Evolutionary conservation across 768 basidiomycete genomes (phyloP).

Genomic region (Tricholoma terreum): DNA sequence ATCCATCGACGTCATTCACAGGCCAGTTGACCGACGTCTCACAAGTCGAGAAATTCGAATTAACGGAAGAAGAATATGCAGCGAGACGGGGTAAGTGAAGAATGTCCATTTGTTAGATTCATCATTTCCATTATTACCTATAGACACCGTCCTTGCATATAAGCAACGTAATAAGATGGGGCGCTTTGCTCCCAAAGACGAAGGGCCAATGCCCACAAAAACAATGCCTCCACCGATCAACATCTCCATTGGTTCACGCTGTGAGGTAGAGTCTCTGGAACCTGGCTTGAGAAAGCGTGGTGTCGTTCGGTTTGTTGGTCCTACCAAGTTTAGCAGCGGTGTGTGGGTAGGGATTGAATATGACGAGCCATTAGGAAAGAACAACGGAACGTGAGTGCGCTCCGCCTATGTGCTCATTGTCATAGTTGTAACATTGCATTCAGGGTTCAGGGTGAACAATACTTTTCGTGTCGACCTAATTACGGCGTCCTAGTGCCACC

Average conservation of each 20-base stretch:
- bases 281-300: slow-evolving; percentile 76
- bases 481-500: slow-evolving; percentile 87
- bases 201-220: slow-evolving; percentile 20
- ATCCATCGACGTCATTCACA: slow-evolving; percentile 72
- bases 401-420: not conserved
- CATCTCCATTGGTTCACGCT: slow-evolving; percentile 71
- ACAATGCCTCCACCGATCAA: slow-evolving; percentile 32
- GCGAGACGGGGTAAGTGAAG: slow-evolving; percentile 62
- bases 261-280: slow-evolving; percentile 75
- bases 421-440: not conserved
- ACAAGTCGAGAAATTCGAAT: slow-evolving; percentile 90
- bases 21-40: slow-evolving; percentile 85
- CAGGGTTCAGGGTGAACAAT: slow-evolving; percentile 82
- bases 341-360: slow-evolving; percentile 93
- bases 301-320: slow-evolving; percentile 80
- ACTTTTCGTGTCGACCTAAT: slow-evolving; percentile 75
- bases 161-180: slow-evolving; percentile 87
- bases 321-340: slow-evolving; percentile 70
- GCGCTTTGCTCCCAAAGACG: slow-evolving; percentile 66
- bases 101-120: not conserved
- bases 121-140: not conserved
- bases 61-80: slow-evolving; percentile 80
- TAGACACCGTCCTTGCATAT: slow-evolving; percentile 88
- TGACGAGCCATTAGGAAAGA: slow-evolving; percentile 95
- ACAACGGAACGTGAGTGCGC: slow-evolving; percentile 83